A percentile compares a stretch with the other conserved stretches of the same genome.
Evolutionary conservation across 2,329 filamentous ascomycete genomes (phyloP).

Genomic region (Trichoderma guizhouense): DNA sequence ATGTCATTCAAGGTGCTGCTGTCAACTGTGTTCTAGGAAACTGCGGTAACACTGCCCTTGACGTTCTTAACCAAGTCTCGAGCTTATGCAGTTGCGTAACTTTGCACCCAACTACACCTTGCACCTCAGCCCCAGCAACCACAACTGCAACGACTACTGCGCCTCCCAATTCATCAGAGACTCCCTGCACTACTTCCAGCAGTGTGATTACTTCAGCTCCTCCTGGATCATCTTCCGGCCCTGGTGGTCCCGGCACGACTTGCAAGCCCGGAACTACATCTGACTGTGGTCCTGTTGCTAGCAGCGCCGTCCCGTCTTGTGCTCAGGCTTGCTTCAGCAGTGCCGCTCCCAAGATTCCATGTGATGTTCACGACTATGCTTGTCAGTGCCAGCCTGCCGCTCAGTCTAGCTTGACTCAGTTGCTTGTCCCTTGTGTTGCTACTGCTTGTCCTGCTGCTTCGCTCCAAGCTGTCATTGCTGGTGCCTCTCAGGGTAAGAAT

Average conservation of each 20-base stretch:
- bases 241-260: conserved; percentile 20
- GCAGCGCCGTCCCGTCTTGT: conserved; percentile 27
- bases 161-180: background rate
- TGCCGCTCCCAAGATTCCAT: conserved; percentile 28
- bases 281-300: conserved; percentile 29
- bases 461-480: conserved; percentile 26
- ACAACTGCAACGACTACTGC: background rate
- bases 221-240: background rate
- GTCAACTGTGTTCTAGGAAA: conserved; percentile 24
- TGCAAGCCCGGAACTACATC: conserved; percentile 9
- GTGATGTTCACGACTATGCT: conserved; percentile 27
- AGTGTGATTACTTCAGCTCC: background rate
- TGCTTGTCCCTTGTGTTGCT: conserved; percentile 28
- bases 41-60: conserved; percentile 23
- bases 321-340: conserved; percentile 30
- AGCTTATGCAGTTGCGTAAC: conserved; percentile 27
- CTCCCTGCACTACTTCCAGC: background rate
- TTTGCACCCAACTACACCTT: conserved; percentile 10
- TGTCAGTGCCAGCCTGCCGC: conserved; percentile 29
- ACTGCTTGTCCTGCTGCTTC: conserved; percentile 24
- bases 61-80: conserved; percentile 23
- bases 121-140: conserved; percentile 4
- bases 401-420: conserved; percentile 25
- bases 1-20: conserved; percentile 21
- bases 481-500: conserved; percentile 22